Evolutionary conservation across 1,284 basidiomycete species (phyloP), one percentile per base, ranked within the genome.

Genomic region (Filobasidium uniguttulatum): DNA sequence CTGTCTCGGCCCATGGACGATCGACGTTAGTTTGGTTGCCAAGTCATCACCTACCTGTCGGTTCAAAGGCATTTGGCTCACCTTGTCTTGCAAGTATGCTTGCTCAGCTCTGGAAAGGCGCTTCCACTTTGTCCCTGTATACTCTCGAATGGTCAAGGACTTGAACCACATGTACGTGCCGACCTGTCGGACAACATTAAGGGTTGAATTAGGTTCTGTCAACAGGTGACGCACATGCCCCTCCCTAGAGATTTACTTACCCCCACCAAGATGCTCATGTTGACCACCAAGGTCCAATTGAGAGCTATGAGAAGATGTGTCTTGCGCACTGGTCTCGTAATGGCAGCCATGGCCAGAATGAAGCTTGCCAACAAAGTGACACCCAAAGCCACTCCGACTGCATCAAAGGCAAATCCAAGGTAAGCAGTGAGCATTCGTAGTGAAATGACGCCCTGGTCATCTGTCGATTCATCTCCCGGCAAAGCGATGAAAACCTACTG

Each of bases 131-230:
- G 57, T 55, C 55, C 77, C 75, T 68, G 80, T 87, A 59, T 83
- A 77, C 40, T 71, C 68, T 26, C 80, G 76, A 62, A 85, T 79
- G 48, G 74, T 65, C 14, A 90, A 73, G 2, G 85, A 84, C 64
- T 72, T 83, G 68, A 82, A 77, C 85, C 86, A 89, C 50, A 88
- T 68, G 55, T 77, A 75, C 19, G 78, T 77, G 45, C 83, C 84
- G 38, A 84, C 46, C 59, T 60, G 29, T 7, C n/a, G 35, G 25
- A 29, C 2, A 28, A 4, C 15, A 10, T 9, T 25, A 22, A 6
- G 8, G 8, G 31, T 37, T 17, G 23, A 51, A 23, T n/a, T 28
- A 17, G 19, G 20, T 20, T 47, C 35, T 36, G n/a, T n/a, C n/a
- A n/a, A n/a, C n/a, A n/a, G 12, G 14, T 22, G 12, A 22, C 5